Evolutionary conservation across 2,329 filamentous ascomycete species (phyloP).

Genomic region (Cercospora janseana): DNA sequence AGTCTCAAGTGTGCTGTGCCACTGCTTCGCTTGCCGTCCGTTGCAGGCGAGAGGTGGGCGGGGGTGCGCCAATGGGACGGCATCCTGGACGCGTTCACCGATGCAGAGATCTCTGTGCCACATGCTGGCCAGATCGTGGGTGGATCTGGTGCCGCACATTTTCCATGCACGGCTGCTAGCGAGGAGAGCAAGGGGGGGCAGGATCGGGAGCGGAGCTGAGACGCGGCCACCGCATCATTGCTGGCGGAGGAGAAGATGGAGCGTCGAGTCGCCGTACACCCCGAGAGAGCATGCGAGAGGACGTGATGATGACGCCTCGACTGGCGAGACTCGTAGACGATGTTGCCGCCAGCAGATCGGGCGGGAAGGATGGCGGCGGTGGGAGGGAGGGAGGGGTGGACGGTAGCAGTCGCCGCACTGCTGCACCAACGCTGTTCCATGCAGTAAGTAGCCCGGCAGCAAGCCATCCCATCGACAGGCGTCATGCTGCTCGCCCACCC

Average conservation of each 20-base stretch:
- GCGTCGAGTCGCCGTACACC: too few relatives aligned
- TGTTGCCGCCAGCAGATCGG: neutral
- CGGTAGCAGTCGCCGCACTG: too few relatives aligned
- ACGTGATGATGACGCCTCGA: slow-evolving; percentile 5
- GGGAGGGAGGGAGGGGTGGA: too few relatives aligned
- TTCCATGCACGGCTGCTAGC: slow-evolving; percentile 1
- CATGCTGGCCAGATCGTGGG: slow-evolving; percentile 1
- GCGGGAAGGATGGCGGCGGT: too few relatives aligned
- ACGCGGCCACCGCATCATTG: slow-evolving; percentile 1
- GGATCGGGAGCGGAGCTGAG: neutral
- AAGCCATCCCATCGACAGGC: too few relatives aligned
- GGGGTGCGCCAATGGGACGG: neutral
- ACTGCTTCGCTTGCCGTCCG: too few relatives aligned
- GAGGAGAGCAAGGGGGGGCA: too few relatives aligned
- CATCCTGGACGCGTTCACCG: neutral
- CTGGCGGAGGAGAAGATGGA: too few relatives aligned
- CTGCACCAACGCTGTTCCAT: too few relatives aligned
- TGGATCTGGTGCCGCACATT: slow-evolving; percentile 7
- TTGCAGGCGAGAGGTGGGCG: neutral
- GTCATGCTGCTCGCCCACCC: too few relatives aligned
- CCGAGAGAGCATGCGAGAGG: neutral
- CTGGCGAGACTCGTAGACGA: neutral
- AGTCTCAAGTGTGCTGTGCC: too few relatives aligned
- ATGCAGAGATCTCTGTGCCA: slow-evolving; percentile 4
- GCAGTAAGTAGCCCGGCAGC: too few relatives aligned